Conservation (phyloP, 768 basidiomycete genomes). For the Sporobolomyces phaffii region DNA sequence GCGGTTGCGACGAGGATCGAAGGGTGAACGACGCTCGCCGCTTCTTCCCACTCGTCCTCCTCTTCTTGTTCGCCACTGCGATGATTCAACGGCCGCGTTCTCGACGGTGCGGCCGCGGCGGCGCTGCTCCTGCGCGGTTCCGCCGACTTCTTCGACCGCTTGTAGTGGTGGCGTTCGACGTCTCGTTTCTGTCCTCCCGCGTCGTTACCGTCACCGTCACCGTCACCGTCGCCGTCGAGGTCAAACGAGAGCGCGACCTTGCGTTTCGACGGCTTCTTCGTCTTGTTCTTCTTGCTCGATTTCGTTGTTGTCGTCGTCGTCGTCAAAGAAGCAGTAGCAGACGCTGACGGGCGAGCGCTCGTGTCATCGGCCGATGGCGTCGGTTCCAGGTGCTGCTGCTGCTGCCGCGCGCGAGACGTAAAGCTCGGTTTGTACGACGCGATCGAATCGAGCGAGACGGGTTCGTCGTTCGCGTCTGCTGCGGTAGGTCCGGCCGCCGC, state of each 20-base stretch:
- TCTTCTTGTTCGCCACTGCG: conserved; percentile 28
- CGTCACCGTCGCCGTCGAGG: conserved; percentile 62
- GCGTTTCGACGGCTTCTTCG: conserved; percentile 50
- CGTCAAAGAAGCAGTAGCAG: conserved; percentile 47
- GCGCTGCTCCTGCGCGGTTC: no score
- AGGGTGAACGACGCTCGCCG: not conserved
- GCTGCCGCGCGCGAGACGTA: conserved; percentile 51
- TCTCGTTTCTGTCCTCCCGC: conserved; percentile 43
- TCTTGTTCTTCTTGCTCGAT: conserved; percentile 51
- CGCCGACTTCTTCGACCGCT: no score
- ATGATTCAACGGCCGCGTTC: no score
- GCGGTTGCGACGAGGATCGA: not conserved
- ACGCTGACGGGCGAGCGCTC: no score
- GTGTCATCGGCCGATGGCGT: no score
- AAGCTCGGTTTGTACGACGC: conserved; percentile 85
- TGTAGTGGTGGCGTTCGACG: conserved; percentile 41
- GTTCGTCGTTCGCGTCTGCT: no score
- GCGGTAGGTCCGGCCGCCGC: conserved; percentile 5
- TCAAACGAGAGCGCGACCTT: conserved; percentile 67
- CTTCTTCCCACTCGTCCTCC: conserved; percentile 5
- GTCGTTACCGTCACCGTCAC: no score
- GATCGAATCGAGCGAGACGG: conserved; percentile 43
- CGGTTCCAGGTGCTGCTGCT: no score
- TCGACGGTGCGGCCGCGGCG: no score
- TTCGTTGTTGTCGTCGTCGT: conserved; percentile 48